Base-by-base conservation (phyloP, 1,284 basidiomycete species). In the Thelephora terrestris region DNA sequence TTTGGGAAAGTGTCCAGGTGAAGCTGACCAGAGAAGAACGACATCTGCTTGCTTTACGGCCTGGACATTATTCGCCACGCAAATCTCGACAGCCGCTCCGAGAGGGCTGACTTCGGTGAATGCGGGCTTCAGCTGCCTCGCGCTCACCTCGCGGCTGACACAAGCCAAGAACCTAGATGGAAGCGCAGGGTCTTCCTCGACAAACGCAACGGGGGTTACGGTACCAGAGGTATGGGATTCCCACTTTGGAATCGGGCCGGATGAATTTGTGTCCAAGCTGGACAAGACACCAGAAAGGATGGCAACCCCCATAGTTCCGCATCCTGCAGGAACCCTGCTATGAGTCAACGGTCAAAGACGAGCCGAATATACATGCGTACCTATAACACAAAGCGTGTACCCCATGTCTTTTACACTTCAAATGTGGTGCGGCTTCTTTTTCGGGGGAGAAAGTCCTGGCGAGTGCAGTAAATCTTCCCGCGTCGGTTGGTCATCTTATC, bases 231-330 rank as follows among this genome's bases (percentile, higher is more conserved):
- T 88, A 63, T 91, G 86, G 10, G 84, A 84, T 64, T 88, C 85
- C 86, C 85, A 88, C 64, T 84, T 84, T 35, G 57, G 55, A 18
- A 20, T 21, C 35, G 52, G 64, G 47, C 57, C 63, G 47, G 43
- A 61, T 61, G 50, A 71, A 58, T 56, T 70, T 71, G 72, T 64
- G 53, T 83, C 73, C 43, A 90, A 74, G 62, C 85, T 84, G 53
- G 83, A 78, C 44, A 94, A 69, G 37, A 95, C 82, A 47, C 92
- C 96, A 25, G 94, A 96, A 43, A 96, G 79, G 63, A 99, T 79
- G 51, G 96, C 93, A 55, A 98, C 71, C 50, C 96, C 96, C 96
- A 99, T 99, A 6, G 96, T 99, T 50, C 96, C 96, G 68, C 96
- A 99, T 75, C 93, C 93, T 91, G 29, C 12, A 14, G 29, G 4